Evolutionary conservation across 108 stramenopile species (phyloP).

Genomic region (Cyclotella sp.): DNA sequence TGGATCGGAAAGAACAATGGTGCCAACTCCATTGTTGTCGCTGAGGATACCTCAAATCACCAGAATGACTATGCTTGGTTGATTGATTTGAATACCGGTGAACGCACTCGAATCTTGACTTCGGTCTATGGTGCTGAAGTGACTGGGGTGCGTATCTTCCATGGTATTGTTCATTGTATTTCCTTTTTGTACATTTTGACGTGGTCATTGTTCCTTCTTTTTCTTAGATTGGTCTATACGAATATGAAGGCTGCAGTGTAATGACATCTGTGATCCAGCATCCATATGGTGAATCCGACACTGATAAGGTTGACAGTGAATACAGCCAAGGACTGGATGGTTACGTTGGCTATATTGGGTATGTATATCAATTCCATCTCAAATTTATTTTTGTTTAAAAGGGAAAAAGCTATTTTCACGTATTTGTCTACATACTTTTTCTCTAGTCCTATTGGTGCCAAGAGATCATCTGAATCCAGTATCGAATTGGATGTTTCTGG

Average conservation of each 20-base stretch:
- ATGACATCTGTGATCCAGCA: conserved; percentile 17
- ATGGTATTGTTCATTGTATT: not conserved
- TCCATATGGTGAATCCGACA: conserved; percentile 6
- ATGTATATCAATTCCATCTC: not conserved
- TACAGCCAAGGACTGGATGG: conserved; percentile 6
- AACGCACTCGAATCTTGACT: conserved; percentile 20
- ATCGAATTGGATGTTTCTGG: too few species aligned
- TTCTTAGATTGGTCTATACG: conserved; percentile 11
- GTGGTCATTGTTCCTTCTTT: not conserved
- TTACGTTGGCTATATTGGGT: conserved; percentile 16
- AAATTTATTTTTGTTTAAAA: not conserved
- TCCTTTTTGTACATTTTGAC: not conserved
- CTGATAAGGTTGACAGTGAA: conserved; percentile 6
- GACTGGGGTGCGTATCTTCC: conserved; percentile 10
- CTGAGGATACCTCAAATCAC: conserved; percentile 23
- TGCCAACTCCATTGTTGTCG: conserved; percentile 8
- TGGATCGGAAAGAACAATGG: conserved; percentile 24
- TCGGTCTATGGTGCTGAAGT: conserved; percentile 26
- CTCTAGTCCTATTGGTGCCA: too few species aligned
- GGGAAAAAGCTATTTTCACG: not conserved
- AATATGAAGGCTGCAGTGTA: conserved; percentile 21
- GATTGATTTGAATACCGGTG: conserved; percentile 21
- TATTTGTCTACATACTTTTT: too few species aligned
- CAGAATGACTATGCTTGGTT: conserved; percentile 32
- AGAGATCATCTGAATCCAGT: too few species aligned